Evolutionary conservation across 108 stramenopile species (phyloP).

Genomic region (Cylindrotheca closterium): DNA sequence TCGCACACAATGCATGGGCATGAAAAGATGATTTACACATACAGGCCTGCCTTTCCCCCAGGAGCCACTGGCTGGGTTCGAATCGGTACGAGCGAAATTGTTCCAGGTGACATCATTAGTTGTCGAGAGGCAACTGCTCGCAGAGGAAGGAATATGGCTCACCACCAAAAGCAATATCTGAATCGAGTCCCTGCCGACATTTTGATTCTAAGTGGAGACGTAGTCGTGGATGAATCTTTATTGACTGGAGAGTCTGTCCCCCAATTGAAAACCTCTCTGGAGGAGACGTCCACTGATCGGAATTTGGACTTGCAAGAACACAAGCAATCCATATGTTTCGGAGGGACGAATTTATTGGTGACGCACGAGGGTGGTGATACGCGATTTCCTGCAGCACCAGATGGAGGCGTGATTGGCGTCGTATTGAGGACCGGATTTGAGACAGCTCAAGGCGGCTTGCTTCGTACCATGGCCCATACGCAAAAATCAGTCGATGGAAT

Average conservation of each 20-base stretch:
- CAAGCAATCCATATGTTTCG: slow-evolving; percentile 76
- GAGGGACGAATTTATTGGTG: slow-evolving; percentile 78
- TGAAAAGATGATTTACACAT: slow-evolving; percentile 31
- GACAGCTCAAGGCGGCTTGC: slow-evolving; percentile 89
- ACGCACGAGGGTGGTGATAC: slow-evolving; percentile 13
- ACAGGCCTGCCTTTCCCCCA: slow-evolving; percentile 42
- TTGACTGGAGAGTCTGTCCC: slow-evolving; percentile 96
- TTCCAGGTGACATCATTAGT: slow-evolving; percentile 93
- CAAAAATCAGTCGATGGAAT: slow-evolving; percentile 66
- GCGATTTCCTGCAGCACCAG: slow-evolving; percentile 65
- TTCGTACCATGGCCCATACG: slow-evolving; percentile 93
- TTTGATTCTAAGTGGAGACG: slow-evolving; percentile 80
- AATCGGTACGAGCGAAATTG: slow-evolving; percentile 61
- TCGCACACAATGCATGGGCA: slow-evolving; percentile 30
- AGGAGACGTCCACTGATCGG: slow-evolving; percentile 5
- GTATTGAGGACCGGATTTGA: slow-evolving; percentile 95
- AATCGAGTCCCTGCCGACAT: slow-evolving; percentile 86
- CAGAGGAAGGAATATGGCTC: slow-evolving; percentile 7
- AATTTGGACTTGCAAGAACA: slow-evolving; percentile 54
- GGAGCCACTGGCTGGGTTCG: slow-evolving; percentile 52
- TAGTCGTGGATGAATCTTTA: slow-evolving; percentile 96
- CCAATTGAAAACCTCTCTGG: slow-evolving; percentile 80
- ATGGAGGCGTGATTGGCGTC: slow-evolving; percentile 80
- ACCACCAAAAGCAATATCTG: slow-evolving; percentile 36
- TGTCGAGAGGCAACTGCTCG: slow-evolving; percentile 19